phyloP scores from a whole-genome alignment of 1,139 yeast species.

The Candida tetrigidarum region DNA sequence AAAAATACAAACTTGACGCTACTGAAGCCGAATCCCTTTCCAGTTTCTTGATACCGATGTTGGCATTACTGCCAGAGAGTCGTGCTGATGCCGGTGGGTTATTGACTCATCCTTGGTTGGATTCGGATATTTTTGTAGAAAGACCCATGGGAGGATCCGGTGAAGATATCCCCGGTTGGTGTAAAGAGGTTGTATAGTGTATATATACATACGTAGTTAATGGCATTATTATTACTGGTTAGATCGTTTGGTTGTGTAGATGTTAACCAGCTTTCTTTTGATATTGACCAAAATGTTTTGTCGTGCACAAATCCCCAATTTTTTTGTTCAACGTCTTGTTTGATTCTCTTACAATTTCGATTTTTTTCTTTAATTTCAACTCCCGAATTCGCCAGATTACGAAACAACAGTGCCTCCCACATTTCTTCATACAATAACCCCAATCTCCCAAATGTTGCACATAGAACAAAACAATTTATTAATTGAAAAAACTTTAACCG shows the following conservation, averaged over 20 bases:
- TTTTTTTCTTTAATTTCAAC: neutral
- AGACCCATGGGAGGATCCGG: conserved; percentile 68
- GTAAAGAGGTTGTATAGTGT: conserved; percentile 32
- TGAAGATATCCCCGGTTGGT: conserved; percentile 81
- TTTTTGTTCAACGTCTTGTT: conserved; percentile 2
- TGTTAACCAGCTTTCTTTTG: too few species aligned
- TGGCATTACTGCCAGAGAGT: conserved; percentile 64
- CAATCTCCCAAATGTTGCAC: conserved; percentile 39
- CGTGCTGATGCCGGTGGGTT: conserved; percentile 86
- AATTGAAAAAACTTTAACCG: conserved; percentile 46
- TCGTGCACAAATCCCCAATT: conserved; percentile 2
- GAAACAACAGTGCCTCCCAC: neutral
- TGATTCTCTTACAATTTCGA: too few species aligned
- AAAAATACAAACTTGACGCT: conserved; percentile 64
- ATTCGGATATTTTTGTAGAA: conserved; percentile 60
- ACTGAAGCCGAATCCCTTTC: conserved; percentile 59
- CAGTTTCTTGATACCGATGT: conserved; percentile 74
- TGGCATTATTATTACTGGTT: neutral
- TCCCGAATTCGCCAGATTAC: conserved; percentile 2
- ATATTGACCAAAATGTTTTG: neutral
- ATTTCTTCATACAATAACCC: neutral
- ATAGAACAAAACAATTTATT: conserved; percentile 49
- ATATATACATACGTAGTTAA: neutral
- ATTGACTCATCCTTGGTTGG: conserved; percentile 79
- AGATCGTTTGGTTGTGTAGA: neutral